These are phyloP conservation scores for Penicillium paradoxum DNA, from an alignment of 495 filamentous ascomycete genomes.

Conservation along the genomic window DNA sequence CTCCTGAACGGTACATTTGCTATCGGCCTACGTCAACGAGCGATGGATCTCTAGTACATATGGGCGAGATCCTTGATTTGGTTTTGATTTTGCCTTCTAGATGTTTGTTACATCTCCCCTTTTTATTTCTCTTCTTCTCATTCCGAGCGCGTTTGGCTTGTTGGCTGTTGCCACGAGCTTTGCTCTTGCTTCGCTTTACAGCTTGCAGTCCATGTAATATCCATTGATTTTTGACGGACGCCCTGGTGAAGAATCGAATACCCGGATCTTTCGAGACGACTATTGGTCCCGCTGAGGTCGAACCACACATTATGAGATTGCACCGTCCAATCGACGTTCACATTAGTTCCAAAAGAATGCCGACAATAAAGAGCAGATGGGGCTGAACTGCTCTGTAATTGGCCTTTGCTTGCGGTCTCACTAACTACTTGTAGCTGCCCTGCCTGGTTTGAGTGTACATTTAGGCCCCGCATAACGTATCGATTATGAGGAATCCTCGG, in stretches of 20 bases:
- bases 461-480: neutral
- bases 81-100: neutral
- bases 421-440: neutral
- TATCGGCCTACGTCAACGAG: neutral
- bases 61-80: constrained; percentile 6
- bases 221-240: neutral
- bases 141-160: constrained; percentile 6
- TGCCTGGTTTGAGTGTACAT: neutral
- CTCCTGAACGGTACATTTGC: neutral
- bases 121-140: neutral
- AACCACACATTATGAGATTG: neutral
- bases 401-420: neutral
- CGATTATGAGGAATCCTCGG: too few relatives aligned
- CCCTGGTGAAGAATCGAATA: neutral
- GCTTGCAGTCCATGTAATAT: constrained; percentile 6
- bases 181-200: neutral
- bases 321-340: neutral
- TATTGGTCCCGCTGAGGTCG: neutral
- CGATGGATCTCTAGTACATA: constrained; percentile 14
- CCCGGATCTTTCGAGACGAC: neutral
- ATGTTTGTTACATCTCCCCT: neutral
- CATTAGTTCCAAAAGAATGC: neutral
- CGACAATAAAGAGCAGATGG: neutral
- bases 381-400: neutral
- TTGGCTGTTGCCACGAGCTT: neutral